Evolutionary conservation across 2,329 filamentous ascomycete genomes (phyloP).

Genomic region (Escovopsis weberi): DNA sequence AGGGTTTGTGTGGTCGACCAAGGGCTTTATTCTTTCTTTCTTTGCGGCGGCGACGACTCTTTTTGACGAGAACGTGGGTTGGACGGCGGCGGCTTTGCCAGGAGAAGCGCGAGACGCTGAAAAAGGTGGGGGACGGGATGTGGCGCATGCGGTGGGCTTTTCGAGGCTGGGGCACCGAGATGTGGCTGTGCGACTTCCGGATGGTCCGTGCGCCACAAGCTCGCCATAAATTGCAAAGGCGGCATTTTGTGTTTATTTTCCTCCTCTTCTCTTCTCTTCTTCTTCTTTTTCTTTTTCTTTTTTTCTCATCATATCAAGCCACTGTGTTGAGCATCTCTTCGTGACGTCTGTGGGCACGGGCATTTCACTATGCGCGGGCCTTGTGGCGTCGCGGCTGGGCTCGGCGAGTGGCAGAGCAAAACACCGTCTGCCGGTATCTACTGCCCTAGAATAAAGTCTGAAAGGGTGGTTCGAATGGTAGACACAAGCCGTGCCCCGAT

Average conservation of each 20-base stretch:
- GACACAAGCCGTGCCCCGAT: conserved; percentile 38
- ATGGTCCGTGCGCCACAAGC: background rate
- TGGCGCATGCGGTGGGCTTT: too few relatives aligned
- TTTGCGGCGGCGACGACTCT: too few relatives aligned
- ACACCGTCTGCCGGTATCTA: conserved; percentile 63
- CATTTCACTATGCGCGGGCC: conserved; percentile 7
- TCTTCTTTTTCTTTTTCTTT: conserved; percentile 12
- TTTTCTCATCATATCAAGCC: conserved; percentile 11
- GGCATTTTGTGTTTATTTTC: conserved; percentile 10
- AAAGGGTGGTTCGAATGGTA: conserved; percentile 75
- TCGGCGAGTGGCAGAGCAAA: conserved; percentile 47
- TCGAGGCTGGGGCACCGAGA: too few relatives aligned
- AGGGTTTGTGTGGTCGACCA: too few relatives aligned
- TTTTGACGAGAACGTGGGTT: too few relatives aligned
- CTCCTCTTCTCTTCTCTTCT: conserved; percentile 4
- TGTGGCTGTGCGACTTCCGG: background rate
- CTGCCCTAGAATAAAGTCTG: conserved; percentile 67
- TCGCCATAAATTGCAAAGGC: background rate
- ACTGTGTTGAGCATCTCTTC: conserved; percentile 10
- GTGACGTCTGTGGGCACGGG: conserved; percentile 14
- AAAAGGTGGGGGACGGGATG: conserved; percentile 5
- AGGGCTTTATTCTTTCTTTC: too few relatives aligned
- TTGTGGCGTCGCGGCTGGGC: conserved; percentile 41
- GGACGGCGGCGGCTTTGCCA: too few relatives aligned
- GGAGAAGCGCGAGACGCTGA: background rate